These are phyloP conservation scores for Dicorynia guianensis DNA, from an alignment of 306 rosid genomes.

Conservation along the genomic window DNA sequence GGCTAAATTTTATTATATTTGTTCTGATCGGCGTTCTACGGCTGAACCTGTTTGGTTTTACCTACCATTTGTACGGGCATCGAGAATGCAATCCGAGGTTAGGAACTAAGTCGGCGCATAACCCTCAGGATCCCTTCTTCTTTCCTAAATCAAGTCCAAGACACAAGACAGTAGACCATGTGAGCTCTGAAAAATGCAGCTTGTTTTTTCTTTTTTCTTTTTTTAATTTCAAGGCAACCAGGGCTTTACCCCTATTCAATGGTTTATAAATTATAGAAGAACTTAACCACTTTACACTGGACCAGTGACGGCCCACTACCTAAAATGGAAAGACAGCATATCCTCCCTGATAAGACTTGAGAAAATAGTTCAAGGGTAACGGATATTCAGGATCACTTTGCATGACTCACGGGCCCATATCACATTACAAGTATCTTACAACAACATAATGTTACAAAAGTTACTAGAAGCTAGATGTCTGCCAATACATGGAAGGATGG, in stretches of 20 bases:
- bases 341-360: neutral
- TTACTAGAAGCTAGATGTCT: slow-evolving; percentile 58
- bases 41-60: too few relatives aligned
- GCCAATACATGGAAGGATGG: slow-evolving; percentile 57
- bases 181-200: neutral
- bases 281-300: neutral
- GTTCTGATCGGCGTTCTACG: too few relatives aligned
- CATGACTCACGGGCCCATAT: slow-evolving; percentile 48
- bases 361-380: slow-evolving; percentile 22
- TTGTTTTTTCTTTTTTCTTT: neutral
- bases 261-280: too few relatives aligned
- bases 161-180: too few relatives aligned
- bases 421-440: slow-evolving; percentile 70
- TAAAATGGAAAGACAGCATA: neutral
- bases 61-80: too few relatives aligned
- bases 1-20: neutral
- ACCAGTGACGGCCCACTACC: too few relatives aligned
- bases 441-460: slow-evolving; percentile 55
- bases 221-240: neutral
- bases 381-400: slow-evolving; percentile 38
- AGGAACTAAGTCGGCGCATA: too few relatives aligned
- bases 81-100: neutral
- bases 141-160: too few relatives aligned
- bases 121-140: too few relatives aligned
- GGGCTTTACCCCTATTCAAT: neutral